Conservation (phyloP, 352 stramenopile species). For the Blastocystis sp. region DNA sequence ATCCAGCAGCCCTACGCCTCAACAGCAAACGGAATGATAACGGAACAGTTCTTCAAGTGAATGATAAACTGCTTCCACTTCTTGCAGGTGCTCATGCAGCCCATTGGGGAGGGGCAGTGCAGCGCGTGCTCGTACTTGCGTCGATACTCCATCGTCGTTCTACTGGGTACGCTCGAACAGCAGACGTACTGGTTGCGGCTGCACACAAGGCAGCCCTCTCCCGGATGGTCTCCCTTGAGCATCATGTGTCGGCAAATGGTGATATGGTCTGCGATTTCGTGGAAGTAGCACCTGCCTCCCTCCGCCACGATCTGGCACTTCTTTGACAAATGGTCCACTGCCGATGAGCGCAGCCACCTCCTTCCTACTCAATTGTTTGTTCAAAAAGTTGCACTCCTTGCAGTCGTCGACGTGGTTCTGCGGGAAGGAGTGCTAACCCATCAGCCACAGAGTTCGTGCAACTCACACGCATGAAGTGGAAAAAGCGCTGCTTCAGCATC, state of each 20-base stretch:
- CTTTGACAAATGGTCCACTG: constrained; percentile 23
- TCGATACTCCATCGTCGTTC: background rate
- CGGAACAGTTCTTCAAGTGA: constrained; percentile 22
- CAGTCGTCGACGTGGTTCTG: background rate
- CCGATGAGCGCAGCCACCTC: background rate
- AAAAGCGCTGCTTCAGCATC: background rate
- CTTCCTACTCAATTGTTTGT: background rate
- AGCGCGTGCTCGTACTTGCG: background rate
- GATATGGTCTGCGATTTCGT: constrained; percentile 30
- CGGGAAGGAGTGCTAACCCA: constrained; percentile 18
- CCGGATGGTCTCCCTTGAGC: background rate
- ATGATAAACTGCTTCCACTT: constrained; percentile 42
- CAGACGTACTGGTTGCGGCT: background rate
- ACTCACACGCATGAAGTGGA: constrained; percentile 12
- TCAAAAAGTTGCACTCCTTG: constrained; percentile 9
- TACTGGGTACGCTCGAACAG: background rate
- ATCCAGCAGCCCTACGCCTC: constrained; percentile 35
- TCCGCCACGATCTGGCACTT: background rate
- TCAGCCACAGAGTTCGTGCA: background rate
- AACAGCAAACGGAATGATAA: background rate
- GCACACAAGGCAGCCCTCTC: constrained; percentile 14
- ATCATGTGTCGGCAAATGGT: constrained; percentile 42
- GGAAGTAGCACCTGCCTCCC: constrained; percentile 18
- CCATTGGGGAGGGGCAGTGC: background rate
- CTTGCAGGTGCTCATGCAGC: background rate